Conservation (phyloP, 441 rosid species). For the Brassica hybrid region DNA sequence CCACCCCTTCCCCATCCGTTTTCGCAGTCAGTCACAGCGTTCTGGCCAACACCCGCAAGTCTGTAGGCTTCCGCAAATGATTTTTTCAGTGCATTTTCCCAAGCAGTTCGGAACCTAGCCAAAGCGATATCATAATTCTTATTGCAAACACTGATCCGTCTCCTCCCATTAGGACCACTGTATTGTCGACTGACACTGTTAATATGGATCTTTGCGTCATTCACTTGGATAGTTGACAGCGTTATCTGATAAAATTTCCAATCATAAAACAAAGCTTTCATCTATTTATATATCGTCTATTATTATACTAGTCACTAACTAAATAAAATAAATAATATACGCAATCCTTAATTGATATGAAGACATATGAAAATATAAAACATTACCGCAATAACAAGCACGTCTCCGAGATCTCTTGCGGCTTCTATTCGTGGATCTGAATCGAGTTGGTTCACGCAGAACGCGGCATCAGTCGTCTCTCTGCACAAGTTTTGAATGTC, state of each 20-base stretch:
- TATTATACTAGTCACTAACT: neutral
- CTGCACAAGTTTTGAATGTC: constrained; percentile 18
- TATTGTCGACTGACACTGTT: neutral
- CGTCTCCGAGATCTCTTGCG: constrained; percentile 18
- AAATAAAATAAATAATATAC: neutral
- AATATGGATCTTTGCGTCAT: constrained; percentile 14
- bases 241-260: constrained; percentile 6
- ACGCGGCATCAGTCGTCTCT: neutral
- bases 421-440: constrained; percentile 3
- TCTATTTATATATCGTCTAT: neutral
- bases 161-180: constrained; percentile 23
- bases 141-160: constrained; percentile 16
- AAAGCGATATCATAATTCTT: constrained; percentile 14
- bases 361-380: neutral
- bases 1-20: constrained; percentile 2
- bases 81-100: neutral
- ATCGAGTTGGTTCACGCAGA: neutral
- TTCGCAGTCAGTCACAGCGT: constrained; percentile 19
- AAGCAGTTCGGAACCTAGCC: constrained; percentile 20
- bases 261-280: neutral
- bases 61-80: neutral
- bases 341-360: neutral
- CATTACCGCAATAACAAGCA: constrained; percentile 23
- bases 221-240: constrained; percentile 14
- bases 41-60: neutral